Conservation (phyloP, 2,329 filamentous ascomycete genomes). For the Talaromyces amestolkiae region DNA sequence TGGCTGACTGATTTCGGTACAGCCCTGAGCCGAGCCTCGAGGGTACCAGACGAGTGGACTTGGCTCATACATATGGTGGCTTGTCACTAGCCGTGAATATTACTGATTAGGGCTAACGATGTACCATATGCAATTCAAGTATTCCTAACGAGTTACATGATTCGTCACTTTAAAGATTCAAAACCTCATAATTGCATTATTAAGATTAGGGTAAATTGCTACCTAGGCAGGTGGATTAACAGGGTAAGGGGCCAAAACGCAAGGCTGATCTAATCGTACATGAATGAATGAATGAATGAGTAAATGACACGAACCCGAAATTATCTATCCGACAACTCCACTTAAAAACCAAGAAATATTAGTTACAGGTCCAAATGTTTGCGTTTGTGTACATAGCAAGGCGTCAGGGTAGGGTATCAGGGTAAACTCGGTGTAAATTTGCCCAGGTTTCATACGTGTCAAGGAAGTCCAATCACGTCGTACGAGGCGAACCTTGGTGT, state of each 20-base stretch:
- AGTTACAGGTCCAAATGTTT: background rate
- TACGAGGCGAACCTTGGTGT: constrained; percentile 6
- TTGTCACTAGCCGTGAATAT: background rate
- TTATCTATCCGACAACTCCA: background rate
- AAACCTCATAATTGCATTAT: background rate
- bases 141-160: background rate
- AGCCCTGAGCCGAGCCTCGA: background rate
- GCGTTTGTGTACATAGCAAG: background rate
- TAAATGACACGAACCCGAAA: constrained; percentile 5
- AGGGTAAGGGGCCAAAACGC: background rate
- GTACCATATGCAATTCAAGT: background rate
- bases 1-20: background rate
- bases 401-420: background rate
- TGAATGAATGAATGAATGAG: background rate
- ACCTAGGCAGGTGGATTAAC: background rate
- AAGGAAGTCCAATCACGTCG: constrained; percentile 3
- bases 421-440: background rate
- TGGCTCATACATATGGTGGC: background rate
- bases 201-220: background rate
- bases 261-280: constrained; percentile 4
- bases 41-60: background rate
- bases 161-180: background rate
- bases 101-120: background rate
- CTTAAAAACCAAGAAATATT: background rate
- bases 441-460: background rate